Evolutionary conservation across 1,284 basidiomycete species (phyloP).

Genomic region (Entoloma clypeatum): DNA sequence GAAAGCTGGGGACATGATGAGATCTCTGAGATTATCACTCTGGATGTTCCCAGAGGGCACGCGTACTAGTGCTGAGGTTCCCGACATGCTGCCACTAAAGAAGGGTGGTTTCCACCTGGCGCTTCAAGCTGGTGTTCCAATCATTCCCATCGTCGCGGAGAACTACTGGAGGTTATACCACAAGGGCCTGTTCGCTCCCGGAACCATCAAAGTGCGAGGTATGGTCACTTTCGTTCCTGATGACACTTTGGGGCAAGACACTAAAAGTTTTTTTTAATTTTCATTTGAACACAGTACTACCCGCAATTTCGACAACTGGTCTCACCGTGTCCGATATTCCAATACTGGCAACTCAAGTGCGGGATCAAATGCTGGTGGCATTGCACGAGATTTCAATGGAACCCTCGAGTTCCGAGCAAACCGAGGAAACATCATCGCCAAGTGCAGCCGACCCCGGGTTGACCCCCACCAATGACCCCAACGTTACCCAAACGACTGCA

Average conservation of each 20-base stretch:
- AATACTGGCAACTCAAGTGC: slow-evolving; percentile 59
- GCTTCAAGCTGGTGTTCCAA: slow-evolving; percentile 82
- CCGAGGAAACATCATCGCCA: slow-evolving; percentile 17
- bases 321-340: slow-evolving; percentile 64
- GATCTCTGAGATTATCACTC: slow-evolving; percentile 67
- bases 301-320: slow-evolving; percentile 71
- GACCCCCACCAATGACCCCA: background rate
- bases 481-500: too few relatives aligned
- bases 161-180: slow-evolving; percentile 90
- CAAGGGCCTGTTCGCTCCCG: slow-evolving; percentile 73
- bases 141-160: slow-evolving; percentile 90
- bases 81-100: slow-evolving; percentile 85
- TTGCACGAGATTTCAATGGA: slow-evolving; percentile 63
- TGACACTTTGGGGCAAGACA: background rate
- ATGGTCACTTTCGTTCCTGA: slow-evolving; percentile 24
- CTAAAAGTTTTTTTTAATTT: slow-evolving; percentile 4
- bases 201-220: slow-evolving; percentile 83
- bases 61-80: slow-evolving; percentile 64
- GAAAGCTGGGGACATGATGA: slow-evolving; percentile 82
- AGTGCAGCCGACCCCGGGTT: slow-evolving; percentile 12
- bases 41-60: slow-evolving; percentile 96
- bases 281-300: slow-evolving; percentile 52
- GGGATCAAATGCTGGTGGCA: slow-evolving; percentile 67
- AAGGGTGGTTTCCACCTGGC: slow-evolving; percentile 99
- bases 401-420: slow-evolving; percentile 21